Evolutionary conservation across 2,329 filamentous ascomycete species (phyloP).

Genomic region (Aquanectria penicillioides): DNA sequence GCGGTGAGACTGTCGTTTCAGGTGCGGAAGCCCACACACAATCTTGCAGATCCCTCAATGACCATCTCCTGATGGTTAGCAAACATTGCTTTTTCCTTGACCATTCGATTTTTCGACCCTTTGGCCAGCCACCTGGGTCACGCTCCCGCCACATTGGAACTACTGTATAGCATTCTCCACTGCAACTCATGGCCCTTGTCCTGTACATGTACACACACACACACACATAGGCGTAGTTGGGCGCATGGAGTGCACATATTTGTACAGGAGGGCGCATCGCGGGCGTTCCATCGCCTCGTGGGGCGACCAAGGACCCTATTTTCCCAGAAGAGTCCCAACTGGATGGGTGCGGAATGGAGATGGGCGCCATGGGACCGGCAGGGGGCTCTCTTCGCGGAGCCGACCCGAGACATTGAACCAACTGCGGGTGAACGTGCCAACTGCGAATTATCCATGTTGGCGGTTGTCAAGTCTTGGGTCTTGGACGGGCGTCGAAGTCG

Average conservation of each 20-base stretch:
- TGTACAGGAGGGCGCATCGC: background rate
- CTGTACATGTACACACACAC: background rate
- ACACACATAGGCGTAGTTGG: background rate
- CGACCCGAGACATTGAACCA: conserved; percentile 17
- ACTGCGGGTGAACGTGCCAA: no score
- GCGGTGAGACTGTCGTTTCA: conserved; percentile 27
- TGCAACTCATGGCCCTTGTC: conserved; percentile 7
- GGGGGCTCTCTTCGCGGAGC: conserved; percentile 4
- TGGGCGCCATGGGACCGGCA: background rate
- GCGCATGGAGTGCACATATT: background rate
- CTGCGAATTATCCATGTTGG: no score
- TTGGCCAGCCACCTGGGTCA: conserved; percentile 13
- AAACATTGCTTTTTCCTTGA: conserved; percentile 18
- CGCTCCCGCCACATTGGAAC: conserved; percentile 8
- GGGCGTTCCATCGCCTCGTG: conserved; percentile 7
- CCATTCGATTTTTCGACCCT: conserved; percentile 11
- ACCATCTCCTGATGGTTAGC: background rate
- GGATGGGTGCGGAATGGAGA: conserved; percentile 17
- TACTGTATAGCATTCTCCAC: conserved; percentile 17
- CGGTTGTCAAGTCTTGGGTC: background rate
- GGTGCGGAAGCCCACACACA: conserved; percentile 3
- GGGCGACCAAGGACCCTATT: background rate
- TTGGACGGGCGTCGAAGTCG: no score
- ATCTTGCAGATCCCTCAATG: conserved; percentile 20
- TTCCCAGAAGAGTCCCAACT: conserved; percentile 18